Percentiles rank a stretch among this genome's conserved stretches.
phyloP scores from a whole-genome alignment of 1,139 yeast species.

The Zygosaccharomyces sapae region DNA sequence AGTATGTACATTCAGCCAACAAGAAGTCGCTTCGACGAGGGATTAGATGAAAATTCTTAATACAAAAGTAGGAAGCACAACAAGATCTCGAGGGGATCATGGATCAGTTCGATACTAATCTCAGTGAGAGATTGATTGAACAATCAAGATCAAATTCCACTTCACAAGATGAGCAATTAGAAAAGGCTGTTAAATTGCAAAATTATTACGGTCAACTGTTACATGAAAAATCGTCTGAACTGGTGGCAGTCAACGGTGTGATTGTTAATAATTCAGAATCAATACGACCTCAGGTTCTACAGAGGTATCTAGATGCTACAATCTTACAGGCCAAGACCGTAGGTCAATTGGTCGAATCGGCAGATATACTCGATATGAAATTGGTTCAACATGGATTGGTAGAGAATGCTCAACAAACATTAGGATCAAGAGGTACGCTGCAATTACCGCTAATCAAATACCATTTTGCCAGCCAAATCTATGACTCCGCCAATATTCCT shows the following conservation, averaged over 20 bases:
- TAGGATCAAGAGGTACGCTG: constrained; percentile 21
- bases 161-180: not conserved
- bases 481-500: constrained; percentile 13
- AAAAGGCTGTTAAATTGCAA: constrained; percentile 2
- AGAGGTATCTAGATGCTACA: constrained; percentile 31
- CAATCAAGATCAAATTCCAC: constrained; percentile 4
- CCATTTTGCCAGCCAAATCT: constrained; percentile 18
- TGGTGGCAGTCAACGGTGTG: constrained; percentile 25
- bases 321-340: constrained; percentile 27
- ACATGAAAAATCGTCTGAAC: constrained; percentile 16
- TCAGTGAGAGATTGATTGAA: constrained; percentile 10
- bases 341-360: constrained; percentile 26
- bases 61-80: not conserved
- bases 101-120: constrained; percentile 5
- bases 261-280: constrained; percentile 22
- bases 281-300: constrained; percentile 24
- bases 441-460: constrained; percentile 11
- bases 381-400: constrained; percentile 30
- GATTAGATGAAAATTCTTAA: not conserved
- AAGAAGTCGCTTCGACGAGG: not conserved
- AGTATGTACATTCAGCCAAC: not conserved
- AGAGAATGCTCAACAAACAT: constrained; percentile 22
- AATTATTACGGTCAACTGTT: constrained; percentile 10
- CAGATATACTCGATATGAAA: constrained; percentile 29
- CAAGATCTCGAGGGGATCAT: not conserved